A percentile compares a stretch with the other conserved stretches of the same genome.
Evolutionary conservation across 768 basidiomycete genomes (phyloP).

Genomic region (Lentinula aciculospora): DNA sequence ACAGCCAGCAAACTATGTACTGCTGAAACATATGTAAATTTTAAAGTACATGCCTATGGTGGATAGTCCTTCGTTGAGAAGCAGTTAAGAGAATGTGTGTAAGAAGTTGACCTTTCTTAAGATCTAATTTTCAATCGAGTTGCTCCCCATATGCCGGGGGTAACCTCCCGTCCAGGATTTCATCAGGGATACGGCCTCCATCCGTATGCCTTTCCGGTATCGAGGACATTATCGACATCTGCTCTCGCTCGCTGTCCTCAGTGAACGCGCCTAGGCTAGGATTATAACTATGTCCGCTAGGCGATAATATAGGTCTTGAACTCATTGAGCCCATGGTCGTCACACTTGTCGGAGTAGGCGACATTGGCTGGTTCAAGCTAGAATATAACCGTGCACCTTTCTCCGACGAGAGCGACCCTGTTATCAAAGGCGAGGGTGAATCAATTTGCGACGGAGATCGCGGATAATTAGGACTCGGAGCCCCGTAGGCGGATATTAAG

Average conservation of each 20-base stretch:
- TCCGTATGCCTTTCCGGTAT: conserved; percentile 14
- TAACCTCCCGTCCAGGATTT: conserved; percentile 13
- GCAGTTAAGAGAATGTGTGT: not conserved
- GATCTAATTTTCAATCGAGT: not conserved
- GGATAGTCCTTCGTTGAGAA: not conserved
- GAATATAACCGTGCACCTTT: conserved; percentile 1
- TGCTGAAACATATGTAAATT: not conserved
- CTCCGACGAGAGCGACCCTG: not conserved
- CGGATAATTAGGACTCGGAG: not conserved
- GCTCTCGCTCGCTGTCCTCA: conserved; percentile 7
- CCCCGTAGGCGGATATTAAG: not conserved
- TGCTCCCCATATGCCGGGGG: conserved; percentile 20
- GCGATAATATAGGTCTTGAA: not conserved
- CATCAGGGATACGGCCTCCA: conserved; percentile 13
- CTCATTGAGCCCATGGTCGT: not conserved
- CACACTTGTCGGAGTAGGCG: not conserved
- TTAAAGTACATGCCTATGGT: not conserved
- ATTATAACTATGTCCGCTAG: not conserved
- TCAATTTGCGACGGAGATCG: not conserved
- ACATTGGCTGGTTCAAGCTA: not conserved
- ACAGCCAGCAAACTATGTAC: not conserved
- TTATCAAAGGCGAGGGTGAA: not conserved
- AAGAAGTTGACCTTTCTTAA: not conserved
- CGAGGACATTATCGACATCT: conserved; percentile 11
- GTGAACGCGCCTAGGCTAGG: not conserved